A percentile compares a stretch with the other conserved stretches of the same genome.
phyloP scores from a whole-genome alignment of 202 grass and related monocot species.

The Sporobolus alterniflorus region DNA sequence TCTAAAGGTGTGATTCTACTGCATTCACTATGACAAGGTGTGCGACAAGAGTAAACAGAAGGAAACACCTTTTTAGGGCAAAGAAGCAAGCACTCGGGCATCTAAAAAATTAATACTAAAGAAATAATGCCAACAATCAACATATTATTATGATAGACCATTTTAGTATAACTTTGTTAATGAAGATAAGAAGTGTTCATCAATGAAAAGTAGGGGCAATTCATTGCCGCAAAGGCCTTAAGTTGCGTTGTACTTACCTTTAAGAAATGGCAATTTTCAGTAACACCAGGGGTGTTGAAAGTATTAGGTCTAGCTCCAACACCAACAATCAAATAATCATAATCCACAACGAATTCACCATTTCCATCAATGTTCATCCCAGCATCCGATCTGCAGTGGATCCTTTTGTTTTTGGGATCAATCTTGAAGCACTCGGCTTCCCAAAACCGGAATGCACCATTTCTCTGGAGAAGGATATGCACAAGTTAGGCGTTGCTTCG shows the following conservation, averaged over 20 bases:
- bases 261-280: conserved; percentile 80
- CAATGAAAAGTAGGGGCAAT: background rate
- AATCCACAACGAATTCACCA: conserved; percentile 73
- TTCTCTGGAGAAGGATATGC: conserved; percentile 48
- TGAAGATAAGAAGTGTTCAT: background rate
- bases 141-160: background rate
- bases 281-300: conserved; percentile 82
- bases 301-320: conserved; percentile 81
- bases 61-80: too few relatives aligned
- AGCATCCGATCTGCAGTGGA: conserved; percentile 61
- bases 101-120: background rate
- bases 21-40: background rate
- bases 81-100: background rate
- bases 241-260: conserved; percentile 43
- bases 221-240: background rate
- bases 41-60: too few relatives aligned
- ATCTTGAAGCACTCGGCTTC: conserved; percentile 81
- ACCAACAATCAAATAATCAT: conserved; percentile 73
- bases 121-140: background rate
- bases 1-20: background rate
- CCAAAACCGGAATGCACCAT: conserved; percentile 67
- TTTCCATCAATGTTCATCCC: conserved; percentile 55
- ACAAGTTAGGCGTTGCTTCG: too few relatives aligned
- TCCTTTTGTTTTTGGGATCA: conserved; percentile 59
- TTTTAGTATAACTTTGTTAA: background rate